Evolutionary conservation across 345 rosid genomes (phyloP).

Genomic region (Rubroshorea leprosula): DNA sequence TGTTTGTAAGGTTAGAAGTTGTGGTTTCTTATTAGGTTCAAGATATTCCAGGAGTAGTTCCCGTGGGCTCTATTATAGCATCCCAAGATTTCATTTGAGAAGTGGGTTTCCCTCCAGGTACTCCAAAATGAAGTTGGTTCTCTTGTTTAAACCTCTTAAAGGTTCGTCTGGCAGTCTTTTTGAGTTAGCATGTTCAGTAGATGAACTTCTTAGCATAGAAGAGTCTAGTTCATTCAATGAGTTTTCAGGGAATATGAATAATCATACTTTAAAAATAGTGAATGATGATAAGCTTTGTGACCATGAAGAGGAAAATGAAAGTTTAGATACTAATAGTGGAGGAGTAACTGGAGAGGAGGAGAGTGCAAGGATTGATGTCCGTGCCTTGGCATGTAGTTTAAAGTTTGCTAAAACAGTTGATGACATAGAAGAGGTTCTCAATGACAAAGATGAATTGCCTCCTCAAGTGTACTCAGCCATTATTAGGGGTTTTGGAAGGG

Average conservation of each 20-base stretch:
- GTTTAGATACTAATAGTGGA: constrained; percentile 2
- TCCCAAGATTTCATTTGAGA: constrained; percentile 22
- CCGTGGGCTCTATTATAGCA: constrained; percentile 18
- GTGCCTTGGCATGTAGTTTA: constrained; percentile 46
- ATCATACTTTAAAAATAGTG: constrained; percentile 18
- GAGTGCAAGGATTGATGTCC: constrained; percentile 52
- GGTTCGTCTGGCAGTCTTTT: constrained; percentile 25
- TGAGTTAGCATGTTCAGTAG: constrained; percentile 48
- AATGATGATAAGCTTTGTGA: too few species aligned
- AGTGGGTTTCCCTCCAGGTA: constrained; percentile 21
- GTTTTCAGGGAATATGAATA: constrained; percentile 16
- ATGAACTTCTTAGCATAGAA: constrained; percentile 29
- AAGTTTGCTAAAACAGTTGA: constrained; percentile 56
- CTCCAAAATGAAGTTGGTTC: constrained; percentile 23
- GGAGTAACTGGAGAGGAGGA: constrained; percentile 19
- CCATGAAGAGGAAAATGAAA: neutral
- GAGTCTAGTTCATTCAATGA: constrained; percentile 24
- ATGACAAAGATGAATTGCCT: constrained; percentile 60
- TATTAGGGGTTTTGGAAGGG: constrained; percentile 71
- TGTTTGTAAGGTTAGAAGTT: constrained; percentile 22
- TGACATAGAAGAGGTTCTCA: constrained; percentile 68
- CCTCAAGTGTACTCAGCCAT: constrained; percentile 59
- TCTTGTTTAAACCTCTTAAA: constrained; percentile 30
- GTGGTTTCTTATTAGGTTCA: constrained; percentile 31
- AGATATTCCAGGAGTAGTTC: constrained; percentile 19